Percentiles rank a stretch among this genome's conserved stretches.
Conservation (phyloP, 75 land plant species). For the Sequoia sempervirens region DNA sequence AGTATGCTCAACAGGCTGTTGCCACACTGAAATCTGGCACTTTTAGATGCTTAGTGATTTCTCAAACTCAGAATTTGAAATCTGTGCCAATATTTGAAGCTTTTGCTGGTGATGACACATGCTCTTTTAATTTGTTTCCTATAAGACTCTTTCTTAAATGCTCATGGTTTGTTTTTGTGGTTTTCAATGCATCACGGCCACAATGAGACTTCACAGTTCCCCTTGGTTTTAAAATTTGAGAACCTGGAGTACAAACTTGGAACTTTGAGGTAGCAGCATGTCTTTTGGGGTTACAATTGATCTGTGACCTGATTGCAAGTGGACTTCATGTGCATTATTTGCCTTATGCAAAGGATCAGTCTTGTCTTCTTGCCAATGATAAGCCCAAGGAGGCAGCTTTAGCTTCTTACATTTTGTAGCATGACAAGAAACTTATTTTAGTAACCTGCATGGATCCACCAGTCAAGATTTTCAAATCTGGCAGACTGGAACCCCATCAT, state of each 20-base stretch:
- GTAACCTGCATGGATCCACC: conserved; percentile 68
- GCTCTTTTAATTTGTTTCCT: neutral
- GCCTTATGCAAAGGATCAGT: conserved; percentile 17
- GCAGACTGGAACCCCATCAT: conserved; percentile 78
- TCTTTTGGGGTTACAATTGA: neutral
- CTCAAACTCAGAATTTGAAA: neutral
- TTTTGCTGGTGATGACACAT: neutral
- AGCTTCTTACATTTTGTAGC: conserved; percentile 49
- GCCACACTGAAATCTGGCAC: too few species aligned
- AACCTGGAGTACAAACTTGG: conserved; percentile 8
- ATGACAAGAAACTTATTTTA: conserved; percentile 44
- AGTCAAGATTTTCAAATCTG: conserved; percentile 46
- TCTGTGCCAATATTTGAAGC: neutral
- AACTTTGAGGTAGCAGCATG: conserved; percentile 2
- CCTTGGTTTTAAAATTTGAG: neutral
- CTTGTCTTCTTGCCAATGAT: conserved; percentile 34
- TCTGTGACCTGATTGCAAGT: neutral
- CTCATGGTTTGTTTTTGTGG: neutral
- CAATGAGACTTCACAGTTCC: neutral
- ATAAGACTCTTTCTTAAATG: conserved; percentile 16
- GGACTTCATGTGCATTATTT: conserved; percentile 10
- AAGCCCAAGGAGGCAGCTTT: conserved; percentile 80
- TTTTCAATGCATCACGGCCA: conserved; percentile 2
- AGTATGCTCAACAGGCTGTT: neutral
- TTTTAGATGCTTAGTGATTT: neutral